Evolutionary conservation across 371 early-diverging fungal species (phyloP), one percentile per base, ranked within the genome.

Genomic region (Pancytospora epiphaga): DNA sequence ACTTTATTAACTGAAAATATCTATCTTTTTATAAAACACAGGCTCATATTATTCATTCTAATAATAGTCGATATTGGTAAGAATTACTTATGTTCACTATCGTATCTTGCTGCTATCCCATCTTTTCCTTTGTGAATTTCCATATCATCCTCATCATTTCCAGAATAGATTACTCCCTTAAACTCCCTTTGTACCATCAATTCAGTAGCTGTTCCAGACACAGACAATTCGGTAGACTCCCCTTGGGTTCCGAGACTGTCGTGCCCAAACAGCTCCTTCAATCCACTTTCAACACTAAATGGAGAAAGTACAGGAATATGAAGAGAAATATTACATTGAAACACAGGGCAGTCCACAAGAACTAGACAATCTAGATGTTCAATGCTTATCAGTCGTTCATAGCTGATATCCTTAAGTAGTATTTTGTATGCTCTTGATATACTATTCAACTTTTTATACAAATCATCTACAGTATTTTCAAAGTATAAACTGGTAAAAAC

Each of bases 291-390:
- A 0, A 75, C 61, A 22, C 68, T 68, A 68, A 66, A 72, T 12
- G 75, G 76, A 3, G 67, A 47, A 3, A 79, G 40, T 19, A 79
- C 58, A 3, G 79, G 79, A 58, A 79, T 70, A 33, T 62, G 70
- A 1, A 73, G 22, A 15, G 64, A 50, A 19, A 73, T 70, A 0
- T 47, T 22, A 40, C 51, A 79, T 29, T 65, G 50, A 61, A 67
- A 74, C 19, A 66, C 9, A 2, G 74, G 79, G 60, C 79, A 79
- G 49, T 79, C 79, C 15, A 79, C 66, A 25, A 79, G 22, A 49
- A 79, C 69, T 32, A 76, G 39, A 52, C 70, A 73, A 6, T 79
- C 79, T 9, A 73, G 60, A 27, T 67, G 58, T 18, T 79, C 79
- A 50, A 79, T 58, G 6, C 70, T 49, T 33, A 71, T 71, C 34